These are phyloP conservation scores for Fistulinella prunicolor DNA, from an alignment of 768 basidiomycete species.

Conservation along the genomic window DNA sequence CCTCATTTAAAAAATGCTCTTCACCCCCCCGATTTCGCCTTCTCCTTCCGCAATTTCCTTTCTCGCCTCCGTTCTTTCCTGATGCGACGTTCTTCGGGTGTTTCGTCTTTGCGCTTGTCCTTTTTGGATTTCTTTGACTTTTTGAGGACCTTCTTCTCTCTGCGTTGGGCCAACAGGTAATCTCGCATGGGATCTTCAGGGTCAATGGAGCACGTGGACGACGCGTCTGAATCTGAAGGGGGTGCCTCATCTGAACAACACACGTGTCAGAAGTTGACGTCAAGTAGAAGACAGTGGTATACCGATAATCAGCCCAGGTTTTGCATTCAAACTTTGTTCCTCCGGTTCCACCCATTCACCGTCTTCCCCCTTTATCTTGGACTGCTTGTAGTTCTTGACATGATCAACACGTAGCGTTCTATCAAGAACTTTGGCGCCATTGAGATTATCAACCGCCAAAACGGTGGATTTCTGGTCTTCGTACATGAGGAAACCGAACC, in stretches of 20 bases:
- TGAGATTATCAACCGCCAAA: constrained; percentile 97
- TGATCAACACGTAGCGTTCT: constrained; percentile 90
- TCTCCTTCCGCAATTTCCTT: constrained; percentile 55
- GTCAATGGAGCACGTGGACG: constrained; percentile 70
- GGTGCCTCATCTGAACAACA: constrained; percentile 44
- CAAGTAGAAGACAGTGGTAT: constrained; percentile 16
- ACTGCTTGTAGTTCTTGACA: constrained; percentile 89
- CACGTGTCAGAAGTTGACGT: constrained; percentile 1
- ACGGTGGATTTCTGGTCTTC: constrained; percentile 96
- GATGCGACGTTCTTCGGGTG: constrained; percentile 71
- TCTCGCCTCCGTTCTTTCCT: constrained; percentile 73
- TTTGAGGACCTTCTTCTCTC: constrained; percentile 62
- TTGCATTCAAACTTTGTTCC: constrained; percentile 84
- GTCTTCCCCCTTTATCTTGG: constrained; percentile 68
- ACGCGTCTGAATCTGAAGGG: constrained; percentile 64
- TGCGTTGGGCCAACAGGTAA: constrained; percentile 74
- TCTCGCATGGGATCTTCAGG: constrained; percentile 98
- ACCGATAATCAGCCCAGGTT: constrained; percentile 70
- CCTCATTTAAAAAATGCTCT: constrained; percentile 55
- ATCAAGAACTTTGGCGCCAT: constrained; percentile 86
- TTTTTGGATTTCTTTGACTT: constrained; percentile 63
- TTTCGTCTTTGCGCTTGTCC: constrained; percentile 69
- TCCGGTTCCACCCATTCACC: constrained; percentile 88
- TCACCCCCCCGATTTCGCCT: constrained; percentile 61
- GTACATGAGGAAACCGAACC: constrained; percentile 98